Evolutionary conservation across 768 basidiomycete genomes (phyloP).

Genomic region (Termitomyces sp.): DNA sequence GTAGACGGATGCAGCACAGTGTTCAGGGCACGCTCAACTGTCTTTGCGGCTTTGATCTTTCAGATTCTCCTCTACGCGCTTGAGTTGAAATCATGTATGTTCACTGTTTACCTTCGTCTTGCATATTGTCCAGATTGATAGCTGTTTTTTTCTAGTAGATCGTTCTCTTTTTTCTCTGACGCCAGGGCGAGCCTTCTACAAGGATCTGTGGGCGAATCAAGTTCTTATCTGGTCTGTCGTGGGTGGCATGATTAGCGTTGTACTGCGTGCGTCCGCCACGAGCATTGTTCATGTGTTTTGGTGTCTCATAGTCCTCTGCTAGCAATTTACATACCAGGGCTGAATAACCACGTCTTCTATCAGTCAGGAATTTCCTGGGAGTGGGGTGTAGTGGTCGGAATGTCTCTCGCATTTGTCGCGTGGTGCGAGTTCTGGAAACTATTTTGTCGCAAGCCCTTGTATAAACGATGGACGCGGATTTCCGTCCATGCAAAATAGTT

Average conservation of each 20-base stretch:
- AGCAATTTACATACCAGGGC: slow-evolving; percentile 35
- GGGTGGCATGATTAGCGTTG: slow-evolving; percentile 32
- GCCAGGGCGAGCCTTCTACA: slow-evolving; percentile 30
- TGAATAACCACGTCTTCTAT: slow-evolving; percentile 34
- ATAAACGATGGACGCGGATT: slow-evolving; percentile 21
- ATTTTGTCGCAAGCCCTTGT: slow-evolving; percentile 22
- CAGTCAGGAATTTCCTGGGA: slow-evolving; percentile 35
- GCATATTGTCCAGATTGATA: not conserved
- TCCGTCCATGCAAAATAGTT: not conserved
- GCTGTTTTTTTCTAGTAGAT: slow-evolving; percentile 22
- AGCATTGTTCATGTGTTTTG: not conserved
- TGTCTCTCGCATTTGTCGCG: slow-evolving; percentile 30
- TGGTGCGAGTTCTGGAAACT: slow-evolving; percentile 40
- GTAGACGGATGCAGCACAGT: slow-evolving; percentile 25
- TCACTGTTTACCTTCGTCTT: not conserved
- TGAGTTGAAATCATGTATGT: slow-evolving; percentile 35
- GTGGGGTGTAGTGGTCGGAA: slow-evolving; percentile 34
- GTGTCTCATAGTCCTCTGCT: not conserved
- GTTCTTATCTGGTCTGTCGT: slow-evolving; percentile 31
- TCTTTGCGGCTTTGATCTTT: slow-evolving; percentile 35
- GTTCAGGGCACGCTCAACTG: slow-evolving; percentile 31
- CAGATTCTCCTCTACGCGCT: slow-evolving; percentile 32
- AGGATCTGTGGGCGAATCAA: slow-evolving; percentile 32
- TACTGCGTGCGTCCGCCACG: slow-evolving; percentile 26
- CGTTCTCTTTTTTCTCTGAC: slow-evolving; percentile 33